phyloP scores from a whole-genome alignment of 208 protist species.

The Naegleria fowleri region DNA sequence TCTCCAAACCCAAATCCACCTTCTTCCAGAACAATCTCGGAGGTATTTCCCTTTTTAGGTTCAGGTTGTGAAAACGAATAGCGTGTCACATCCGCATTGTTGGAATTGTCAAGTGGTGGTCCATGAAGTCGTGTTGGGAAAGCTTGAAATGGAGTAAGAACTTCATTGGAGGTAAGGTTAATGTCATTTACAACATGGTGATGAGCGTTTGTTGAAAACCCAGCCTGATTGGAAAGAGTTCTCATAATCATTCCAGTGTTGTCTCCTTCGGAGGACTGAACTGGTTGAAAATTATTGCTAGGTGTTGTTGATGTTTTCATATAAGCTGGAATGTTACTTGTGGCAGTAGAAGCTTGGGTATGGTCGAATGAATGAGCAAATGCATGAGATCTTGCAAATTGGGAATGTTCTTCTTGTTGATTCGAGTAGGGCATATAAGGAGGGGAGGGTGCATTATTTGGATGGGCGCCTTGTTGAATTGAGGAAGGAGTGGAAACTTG shows the following conservation, averaged over 20 bases:
- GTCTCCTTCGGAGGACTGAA: not conserved
- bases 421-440: no score
- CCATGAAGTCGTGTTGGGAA: no score
- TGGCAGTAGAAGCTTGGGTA: not conserved
- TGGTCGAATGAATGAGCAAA: no score
- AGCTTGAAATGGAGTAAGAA: not conserved
- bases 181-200: not conserved
- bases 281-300: no score
- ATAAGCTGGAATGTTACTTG: not conserved
- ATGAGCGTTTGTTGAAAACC: not conserved
- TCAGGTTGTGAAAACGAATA: not conserved
- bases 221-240: not conserved
- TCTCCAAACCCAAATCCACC: not conserved
- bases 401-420: no score
- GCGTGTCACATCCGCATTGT: no score
- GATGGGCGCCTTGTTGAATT: not conserved
- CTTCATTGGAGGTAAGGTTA: not conserved
- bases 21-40: not conserved
- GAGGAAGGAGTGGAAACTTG: not conserved
- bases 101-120: not conserved
- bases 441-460: not conserved
- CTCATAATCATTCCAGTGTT: not conserved
- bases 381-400: no score
- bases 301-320: no score
- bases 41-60: not conserved